phyloP scores from a whole-genome alignment of 1,284 basidiomycete genomes.

The Naganishia sp. region DNA sequence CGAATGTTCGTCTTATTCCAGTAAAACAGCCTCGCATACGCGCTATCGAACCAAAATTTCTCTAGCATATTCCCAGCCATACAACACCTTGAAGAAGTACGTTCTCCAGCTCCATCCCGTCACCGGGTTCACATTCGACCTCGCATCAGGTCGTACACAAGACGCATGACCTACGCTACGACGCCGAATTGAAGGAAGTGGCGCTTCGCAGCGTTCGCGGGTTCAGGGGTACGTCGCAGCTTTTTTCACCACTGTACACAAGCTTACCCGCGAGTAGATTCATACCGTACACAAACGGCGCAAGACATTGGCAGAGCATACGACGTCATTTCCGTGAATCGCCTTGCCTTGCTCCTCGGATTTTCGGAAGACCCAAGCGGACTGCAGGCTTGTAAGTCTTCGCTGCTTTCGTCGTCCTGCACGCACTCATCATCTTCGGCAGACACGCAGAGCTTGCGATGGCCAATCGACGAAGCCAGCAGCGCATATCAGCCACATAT shows the following conservation, averaged over 20 bases:
- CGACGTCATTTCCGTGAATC: neutral
- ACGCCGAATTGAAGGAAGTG: slow-evolving; percentile 15
- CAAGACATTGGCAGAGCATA: slow-evolving; percentile 3
- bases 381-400: slow-evolving; percentile 8
- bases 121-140: neutral
- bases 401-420: neutral
- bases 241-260: neutral
- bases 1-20: neutral
- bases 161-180: slow-evolving; percentile 18
- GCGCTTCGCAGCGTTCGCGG: neutral
- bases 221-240: neutral
- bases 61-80: slow-evolving; percentile 9
- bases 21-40: slow-evolving; percentile 8
- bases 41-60: slow-evolving; percentile 4
- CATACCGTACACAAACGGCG: slow-evolving; percentile 1
- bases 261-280: neutral
- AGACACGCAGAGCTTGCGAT: slow-evolving; percentile 5
- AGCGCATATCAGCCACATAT: slow-evolving; percentile 2
- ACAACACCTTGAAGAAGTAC: slow-evolving; percentile 8
- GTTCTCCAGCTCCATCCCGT: neutral
- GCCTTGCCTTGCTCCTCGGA: neutral
- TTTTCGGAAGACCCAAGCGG: neutral
- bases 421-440: neutral
- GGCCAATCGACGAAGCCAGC: neutral
- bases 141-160: neutral